phyloP scores from a whole-genome alignment of 352 stramenopile species.

The Phytophthora megakarya region DNA sequence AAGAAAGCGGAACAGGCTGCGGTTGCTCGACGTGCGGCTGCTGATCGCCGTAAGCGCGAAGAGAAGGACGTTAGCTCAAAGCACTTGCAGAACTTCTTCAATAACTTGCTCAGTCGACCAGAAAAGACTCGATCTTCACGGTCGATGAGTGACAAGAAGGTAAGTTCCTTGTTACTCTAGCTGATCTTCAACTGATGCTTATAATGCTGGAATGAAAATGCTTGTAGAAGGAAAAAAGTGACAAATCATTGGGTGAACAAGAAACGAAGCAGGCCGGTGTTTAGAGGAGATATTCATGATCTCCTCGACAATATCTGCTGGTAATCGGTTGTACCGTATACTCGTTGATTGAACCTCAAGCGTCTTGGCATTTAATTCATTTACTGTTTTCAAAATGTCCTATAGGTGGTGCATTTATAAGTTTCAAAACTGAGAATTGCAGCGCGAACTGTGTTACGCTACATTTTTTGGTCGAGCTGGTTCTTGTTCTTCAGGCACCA shows the following conservation, averaged over 20 bases:
- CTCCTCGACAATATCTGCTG: conserved; percentile 11
- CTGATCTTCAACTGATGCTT: neutral
- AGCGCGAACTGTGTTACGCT: neutral
- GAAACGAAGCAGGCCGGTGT: conserved; percentile 48
- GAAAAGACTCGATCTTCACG: conserved; percentile 83
- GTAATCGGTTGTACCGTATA: neutral
- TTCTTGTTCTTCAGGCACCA: neutral
- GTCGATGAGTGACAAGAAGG: conserved; percentile 67
- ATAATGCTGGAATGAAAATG: conserved; percentile 1
- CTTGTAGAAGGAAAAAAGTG: conserved; percentile 68
- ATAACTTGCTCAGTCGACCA: conserved; percentile 83
- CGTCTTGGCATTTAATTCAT: neutral
- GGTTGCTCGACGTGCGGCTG: conserved; percentile 63
- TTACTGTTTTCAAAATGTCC: neutral
- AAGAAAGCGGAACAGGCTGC: conserved; percentile 78
- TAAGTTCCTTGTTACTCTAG: conserved; percentile 25
- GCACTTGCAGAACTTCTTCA: conserved; percentile 88
- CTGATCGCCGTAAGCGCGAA: conserved; percentile 77
- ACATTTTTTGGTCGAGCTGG: neutral
- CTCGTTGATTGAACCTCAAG: neutral
- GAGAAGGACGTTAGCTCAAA: conserved; percentile 88
- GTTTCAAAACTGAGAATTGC: neutral
- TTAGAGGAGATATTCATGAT: conserved; percentile 9
- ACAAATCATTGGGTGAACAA: conserved; percentile 62
- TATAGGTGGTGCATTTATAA: neutral